Evolutionary conservation across 176 grass and related monocot species (phyloP).

Genomic region (Eragrostis curvula): DNA sequence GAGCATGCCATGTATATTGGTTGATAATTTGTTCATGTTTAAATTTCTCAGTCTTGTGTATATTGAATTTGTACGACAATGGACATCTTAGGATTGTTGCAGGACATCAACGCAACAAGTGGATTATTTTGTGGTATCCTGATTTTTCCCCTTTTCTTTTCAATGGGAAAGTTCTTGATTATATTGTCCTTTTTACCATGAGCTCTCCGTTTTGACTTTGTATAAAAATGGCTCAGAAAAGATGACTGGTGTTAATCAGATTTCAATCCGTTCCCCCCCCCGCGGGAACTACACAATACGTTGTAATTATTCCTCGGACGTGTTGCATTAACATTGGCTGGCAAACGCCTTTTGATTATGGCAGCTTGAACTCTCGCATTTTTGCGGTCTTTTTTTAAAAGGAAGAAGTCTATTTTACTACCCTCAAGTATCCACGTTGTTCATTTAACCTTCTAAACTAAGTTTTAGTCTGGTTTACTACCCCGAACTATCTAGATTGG

Average conservation of each 20-base stretch:
- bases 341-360: not conserved
- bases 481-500: too few species aligned
- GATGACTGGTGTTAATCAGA: not conserved
- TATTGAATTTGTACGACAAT: slow-evolving; percentile 50
- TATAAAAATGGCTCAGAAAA: not conserved
- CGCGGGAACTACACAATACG: too few species aligned
- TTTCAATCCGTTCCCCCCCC: too few species aligned
- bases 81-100: slow-evolving; percentile 48
- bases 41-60: slow-evolving; percentile 61
- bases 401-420: too few species aligned
- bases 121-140: slow-evolving; percentile 39
- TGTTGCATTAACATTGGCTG: not conserved
- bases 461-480: too few species aligned
- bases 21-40: slow-evolving; percentile 57
- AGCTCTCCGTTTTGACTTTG: not conserved
- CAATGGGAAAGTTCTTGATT: not conserved
- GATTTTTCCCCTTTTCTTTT: not conserved
- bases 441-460: too few species aligned
- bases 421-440: too few species aligned
- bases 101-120: slow-evolving; percentile 43
- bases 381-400: not conserved
- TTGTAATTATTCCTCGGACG: too few species aligned
- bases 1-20: slow-evolving; percentile 64
- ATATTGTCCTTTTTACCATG: not conserved
- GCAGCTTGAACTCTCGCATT: not conserved